phyloP scores from a whole-genome alignment of 371 early-diverging fungal species.

The Fennellomyces sp. region DNA sequence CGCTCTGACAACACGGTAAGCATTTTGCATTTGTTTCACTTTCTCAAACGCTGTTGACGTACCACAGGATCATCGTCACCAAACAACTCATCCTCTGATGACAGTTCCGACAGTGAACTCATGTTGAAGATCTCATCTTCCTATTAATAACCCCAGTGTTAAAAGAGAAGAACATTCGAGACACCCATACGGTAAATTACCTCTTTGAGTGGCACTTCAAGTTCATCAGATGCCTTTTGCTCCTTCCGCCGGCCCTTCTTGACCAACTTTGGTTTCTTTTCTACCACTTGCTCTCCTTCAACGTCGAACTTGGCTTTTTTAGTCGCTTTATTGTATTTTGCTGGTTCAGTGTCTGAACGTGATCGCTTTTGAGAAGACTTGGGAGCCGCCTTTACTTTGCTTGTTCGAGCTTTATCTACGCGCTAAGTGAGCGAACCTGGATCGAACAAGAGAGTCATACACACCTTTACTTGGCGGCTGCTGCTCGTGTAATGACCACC shows the following conservation, averaged over 20 bases:
- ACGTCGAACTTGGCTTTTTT: background rate
- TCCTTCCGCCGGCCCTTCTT: slow-evolving; percentile 2
- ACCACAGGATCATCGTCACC: slow-evolving; percentile 12
- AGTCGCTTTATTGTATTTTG: slow-evolving; percentile 5
- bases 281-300: background rate
- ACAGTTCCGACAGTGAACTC: slow-evolving; percentile 42
- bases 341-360: background rate
- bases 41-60: too few species aligned
- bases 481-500: slow-evolving; percentile 61
- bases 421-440: background rate
- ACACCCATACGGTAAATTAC: too few species aligned
- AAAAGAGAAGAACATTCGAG: too few species aligned
- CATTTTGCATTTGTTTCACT: too few species aligned
- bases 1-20: too few species aligned
- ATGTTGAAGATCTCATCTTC: slow-evolving; percentile 26
- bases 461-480: slow-evolving; percentile 52
- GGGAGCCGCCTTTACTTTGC: slow-evolving; percentile 18
- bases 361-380: slow-evolving; percentile 2
- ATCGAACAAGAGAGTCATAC: background rate
- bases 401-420: background rate
- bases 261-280: background rate
- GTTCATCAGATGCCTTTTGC: background rate
- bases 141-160: too few species aligned
- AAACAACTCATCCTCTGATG: slow-evolving; percentile 29
- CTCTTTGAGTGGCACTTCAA: background rate